phyloP scores from a whole-genome alignment of 169 alveolate species.

The Fabrea salina region DNA sequence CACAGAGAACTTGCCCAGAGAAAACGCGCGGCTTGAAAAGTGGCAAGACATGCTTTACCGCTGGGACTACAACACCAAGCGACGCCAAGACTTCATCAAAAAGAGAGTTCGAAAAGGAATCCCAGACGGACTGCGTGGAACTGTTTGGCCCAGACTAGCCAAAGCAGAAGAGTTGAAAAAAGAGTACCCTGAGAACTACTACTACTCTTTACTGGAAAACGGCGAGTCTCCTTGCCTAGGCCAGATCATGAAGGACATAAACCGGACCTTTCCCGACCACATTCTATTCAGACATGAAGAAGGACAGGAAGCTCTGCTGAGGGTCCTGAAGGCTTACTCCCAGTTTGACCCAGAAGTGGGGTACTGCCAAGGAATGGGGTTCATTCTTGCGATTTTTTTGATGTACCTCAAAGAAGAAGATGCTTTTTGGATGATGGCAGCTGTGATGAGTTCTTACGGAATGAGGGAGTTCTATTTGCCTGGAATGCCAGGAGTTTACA shows the following conservation, averaged over 20 bases:
- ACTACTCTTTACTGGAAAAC: slow-evolving; percentile 54
- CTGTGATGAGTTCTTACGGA: slow-evolving; percentile 81
- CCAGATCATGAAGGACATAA: slow-evolving; percentile 87
- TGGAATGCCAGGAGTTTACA: slow-evolving; percentile 88
- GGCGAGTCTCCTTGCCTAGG: slow-evolving; percentile 72
- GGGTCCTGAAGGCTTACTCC: slow-evolving; percentile 87
- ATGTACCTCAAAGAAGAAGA: slow-evolving; percentile 91
- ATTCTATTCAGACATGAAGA: slow-evolving; percentile 86
- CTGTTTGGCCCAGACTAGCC: slow-evolving; percentile 89
- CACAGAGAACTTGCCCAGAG: too few species aligned
- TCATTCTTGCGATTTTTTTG: slow-evolving; percentile 87
- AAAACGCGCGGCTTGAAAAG: slow-evolving; percentile 62
- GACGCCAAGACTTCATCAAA: slow-evolving; percentile 35
- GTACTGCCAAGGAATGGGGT: slow-evolving; percentile 90
- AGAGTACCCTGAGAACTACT: slow-evolving; percentile 44
- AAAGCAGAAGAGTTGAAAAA: slow-evolving; percentile 48
- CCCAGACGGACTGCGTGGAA: slow-evolving; percentile 90
- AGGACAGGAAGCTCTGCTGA: slow-evolving; percentile 89
- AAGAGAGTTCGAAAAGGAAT: slow-evolving; percentile 85
- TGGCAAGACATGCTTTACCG: slow-evolving; percentile 66
- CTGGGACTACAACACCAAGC: not conserved
- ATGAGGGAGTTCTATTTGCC: slow-evolving; percentile 84
- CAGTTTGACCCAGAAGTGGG: slow-evolving; percentile 87
- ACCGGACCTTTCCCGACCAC: slow-evolving; percentile 92
- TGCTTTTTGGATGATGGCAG: slow-evolving; percentile 85